Base-by-base conservation (phyloP, 257 asterid genomes). In the Solanum pennellii region DNA sequence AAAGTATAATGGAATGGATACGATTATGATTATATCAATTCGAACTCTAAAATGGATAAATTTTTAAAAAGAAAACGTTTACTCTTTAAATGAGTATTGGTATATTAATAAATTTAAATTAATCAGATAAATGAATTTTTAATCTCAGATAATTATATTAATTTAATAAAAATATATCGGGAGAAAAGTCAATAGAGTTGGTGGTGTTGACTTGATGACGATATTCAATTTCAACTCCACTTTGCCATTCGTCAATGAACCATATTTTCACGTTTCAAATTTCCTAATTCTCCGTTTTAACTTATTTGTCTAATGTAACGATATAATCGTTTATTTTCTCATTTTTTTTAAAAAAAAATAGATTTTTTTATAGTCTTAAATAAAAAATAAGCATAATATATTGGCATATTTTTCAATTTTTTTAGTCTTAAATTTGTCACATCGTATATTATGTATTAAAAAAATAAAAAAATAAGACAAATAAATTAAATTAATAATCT, bases 191-290 rank as follows among this genome's bases (percentile, higher is more conserved):
- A 33, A 71, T 33, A 71, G 44, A 35, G 82, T 73, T 73, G 49
- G 82, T 73, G 1, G 47, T 41, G 59, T 75, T 75, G 83, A 35
- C 80, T 73, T 72, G 79, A 72, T 72, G 79, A 74, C 31, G 5
- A 74, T 37, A 9, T 41, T 41, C 59, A 41, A 23, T 23, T 41
- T 75, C 83, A 75, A 75, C 83, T 75, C 83, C 83, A 27, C 71
- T 86, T 86, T 87, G 89, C 83, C 79, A 39, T 75, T 75, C 33
- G 56, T 41, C 83, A 75, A 75, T 75, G 16, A 83, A 69, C 45
- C 76, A 21, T 45, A 82, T 82, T 83, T 84, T 37, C 56, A 10
- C 31, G 59, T 84, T 45, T 87, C 83, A 75, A 23, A 65, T 65
- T n/a, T 65, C 3, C 12, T 25, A 25, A 6, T 18, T 6, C 4